These are phyloP conservation scores for Vigna radiata DNA, from an alignment of 306 rosid genomes.

Conservation along the genomic window DNA sequence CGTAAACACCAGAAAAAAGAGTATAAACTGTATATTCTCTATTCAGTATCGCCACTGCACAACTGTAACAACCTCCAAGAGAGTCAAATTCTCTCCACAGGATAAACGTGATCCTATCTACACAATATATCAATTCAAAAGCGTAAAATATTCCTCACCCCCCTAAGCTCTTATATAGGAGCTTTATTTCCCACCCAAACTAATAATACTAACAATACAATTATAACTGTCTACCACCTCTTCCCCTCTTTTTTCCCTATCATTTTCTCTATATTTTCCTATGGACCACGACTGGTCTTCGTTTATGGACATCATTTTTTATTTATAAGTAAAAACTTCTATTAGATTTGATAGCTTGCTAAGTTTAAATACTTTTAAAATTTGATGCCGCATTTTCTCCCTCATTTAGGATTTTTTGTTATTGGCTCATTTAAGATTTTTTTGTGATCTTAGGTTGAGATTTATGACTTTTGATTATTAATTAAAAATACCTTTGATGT, in stretches of 20 bases:
- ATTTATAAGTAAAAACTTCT: not conserved
- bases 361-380: not conserved
- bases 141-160: no score
- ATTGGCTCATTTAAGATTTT: not conserved
- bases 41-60: no score
- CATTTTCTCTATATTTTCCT: not conserved
- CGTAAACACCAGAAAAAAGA: no score
- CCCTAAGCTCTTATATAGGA: no score
- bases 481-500: not conserved
- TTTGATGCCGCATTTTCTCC: not conserved
- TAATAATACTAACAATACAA: no score
- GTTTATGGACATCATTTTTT: not conserved
- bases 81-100: no score
- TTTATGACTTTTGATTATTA: constrained; percentile 1
- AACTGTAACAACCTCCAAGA: no score
- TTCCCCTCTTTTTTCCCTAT: not conserved
- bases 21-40: no score
- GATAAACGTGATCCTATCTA: no score
- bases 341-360: not conserved
- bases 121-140: no score
- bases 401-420: not conserved
- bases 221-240: no score
- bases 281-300: not conserved
- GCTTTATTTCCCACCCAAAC: no score
- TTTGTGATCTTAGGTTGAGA: not conserved